These are phyloP conservation scores for Grigorovia humatica DNA, from an alignment of 805 yeast genomes.

Conservation along the genomic window DNA sequence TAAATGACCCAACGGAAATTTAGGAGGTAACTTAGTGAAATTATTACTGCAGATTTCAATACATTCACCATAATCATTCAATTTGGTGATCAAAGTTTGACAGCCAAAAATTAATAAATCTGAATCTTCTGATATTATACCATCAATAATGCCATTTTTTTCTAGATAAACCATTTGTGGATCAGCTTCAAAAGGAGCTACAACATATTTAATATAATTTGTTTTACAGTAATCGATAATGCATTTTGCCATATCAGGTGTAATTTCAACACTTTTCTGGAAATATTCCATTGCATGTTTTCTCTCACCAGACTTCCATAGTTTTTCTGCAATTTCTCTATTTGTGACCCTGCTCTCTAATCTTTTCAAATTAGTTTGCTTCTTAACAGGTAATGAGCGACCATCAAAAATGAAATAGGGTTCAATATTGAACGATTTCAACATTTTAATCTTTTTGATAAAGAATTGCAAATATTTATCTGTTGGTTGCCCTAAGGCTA, in stretches of 20 bases:
- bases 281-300: slow-evolving; percentile 56
- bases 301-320: slow-evolving; percentile 43
- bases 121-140: slow-evolving; percentile 87
- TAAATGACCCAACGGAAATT: slow-evolving; percentile 42
- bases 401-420: slow-evolving; percentile 95
- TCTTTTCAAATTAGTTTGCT: slow-evolving; percentile 60
- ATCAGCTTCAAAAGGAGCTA: slow-evolving; percentile 98
- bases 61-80: slow-evolving; percentile 61
- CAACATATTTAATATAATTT: slow-evolving; percentile 56
- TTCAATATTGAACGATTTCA: slow-evolving; percentile 52
- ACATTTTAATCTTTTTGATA: slow-evolving; percentile 53
- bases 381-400: slow-evolving; percentile 70
- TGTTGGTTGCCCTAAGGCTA: slow-evolving; percentile 64
- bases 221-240: slow-evolving; percentile 61
- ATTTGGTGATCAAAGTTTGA: slow-evolving; percentile 60
- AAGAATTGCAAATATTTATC: slow-evolving; percentile 62
- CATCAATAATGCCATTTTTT: slow-evolving; percentile 61
- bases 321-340: slow-evolving; percentile 42
- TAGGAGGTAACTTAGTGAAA: slow-evolving; percentile 35
- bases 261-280: slow-evolving; percentile 73
- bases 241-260: slow-evolving; percentile 84
- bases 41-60: slow-evolving; percentile 53
- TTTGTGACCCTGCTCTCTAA: slow-evolving; percentile 47
- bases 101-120: slow-evolving; percentile 89
- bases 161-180: slow-evolving; percentile 92